phyloP scores from a whole-genome alignment of 2,329 filamentous ascomycete genomes.

The Penicillium sp. region DNA sequence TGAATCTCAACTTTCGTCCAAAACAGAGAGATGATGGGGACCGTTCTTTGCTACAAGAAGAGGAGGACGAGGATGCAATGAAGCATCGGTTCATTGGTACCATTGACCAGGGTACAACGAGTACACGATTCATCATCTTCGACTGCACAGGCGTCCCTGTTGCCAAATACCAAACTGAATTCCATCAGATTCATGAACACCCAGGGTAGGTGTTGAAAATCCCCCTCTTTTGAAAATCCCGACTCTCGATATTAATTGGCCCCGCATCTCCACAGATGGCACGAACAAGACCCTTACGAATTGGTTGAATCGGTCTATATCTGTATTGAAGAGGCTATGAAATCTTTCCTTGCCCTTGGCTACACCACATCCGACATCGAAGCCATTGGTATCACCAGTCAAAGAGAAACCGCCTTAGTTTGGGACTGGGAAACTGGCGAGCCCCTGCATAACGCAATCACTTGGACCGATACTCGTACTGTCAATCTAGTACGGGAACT shows the following conservation, averaged over 20 bases:
- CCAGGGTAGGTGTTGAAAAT: slow-evolving; percentile 64
- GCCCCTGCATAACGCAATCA: slow-evolving; percentile 78
- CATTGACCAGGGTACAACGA: slow-evolving; percentile 89
- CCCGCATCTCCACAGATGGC: slow-evolving; percentile 61
- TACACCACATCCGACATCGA: slow-evolving; percentile 66
- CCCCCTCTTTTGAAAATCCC: background rate
- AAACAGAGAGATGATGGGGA: slow-evolving; percentile 34
- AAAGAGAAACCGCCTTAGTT: slow-evolving; percentile 81
- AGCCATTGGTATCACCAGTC: slow-evolving; percentile 82
- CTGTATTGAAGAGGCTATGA: slow-evolving; percentile 75
- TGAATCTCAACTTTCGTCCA: slow-evolving; percentile 27
- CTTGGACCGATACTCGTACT: slow-evolving; percentile 86
- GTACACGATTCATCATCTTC: slow-evolving; percentile 87
- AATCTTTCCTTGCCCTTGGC: slow-evolving; percentile 68
- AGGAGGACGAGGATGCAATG: slow-evolving; percentile 30
- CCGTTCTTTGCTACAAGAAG: slow-evolving; percentile 37
- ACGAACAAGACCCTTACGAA: slow-evolving; percentile 81
- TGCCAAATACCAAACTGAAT: slow-evolving; percentile 81
- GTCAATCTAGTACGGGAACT: slow-evolving; percentile 72
- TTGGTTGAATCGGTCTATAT: slow-evolving; percentile 71
- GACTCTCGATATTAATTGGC: slow-evolving; percentile 6
- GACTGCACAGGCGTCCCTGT: slow-evolving; percentile 73
- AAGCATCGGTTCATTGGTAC: slow-evolving; percentile 68
- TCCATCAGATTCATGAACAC: slow-evolving; percentile 78
- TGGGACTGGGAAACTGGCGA: slow-evolving; percentile 82